Evolutionary conservation across 169 alveolate genomes (phyloP).

Genomic region (Eimeria acervulina): DNA sequence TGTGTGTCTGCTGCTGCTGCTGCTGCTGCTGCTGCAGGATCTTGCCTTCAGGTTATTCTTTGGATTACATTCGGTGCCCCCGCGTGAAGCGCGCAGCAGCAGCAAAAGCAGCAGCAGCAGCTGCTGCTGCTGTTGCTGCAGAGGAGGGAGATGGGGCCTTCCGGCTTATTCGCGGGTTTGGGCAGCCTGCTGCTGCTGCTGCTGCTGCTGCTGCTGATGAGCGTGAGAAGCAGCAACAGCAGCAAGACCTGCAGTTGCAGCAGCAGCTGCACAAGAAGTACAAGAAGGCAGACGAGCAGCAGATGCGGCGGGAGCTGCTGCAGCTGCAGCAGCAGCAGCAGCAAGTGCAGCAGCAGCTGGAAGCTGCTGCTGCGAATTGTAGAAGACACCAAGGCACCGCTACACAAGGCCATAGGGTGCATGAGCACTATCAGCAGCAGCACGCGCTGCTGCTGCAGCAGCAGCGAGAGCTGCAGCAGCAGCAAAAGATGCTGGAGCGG

Average conservation of each 20-base stretch:
- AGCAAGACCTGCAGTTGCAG: conserved; percentile 27
- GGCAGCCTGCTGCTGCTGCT: conserved; percentile 28
- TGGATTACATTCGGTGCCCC: conserved; percentile 30
- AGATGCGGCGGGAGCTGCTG: conserved; percentile 35
- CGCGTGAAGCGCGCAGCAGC: conserved; percentile 57
- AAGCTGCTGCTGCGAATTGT: neutral
- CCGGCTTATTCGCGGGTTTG: neutral
- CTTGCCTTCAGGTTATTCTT: neutral
- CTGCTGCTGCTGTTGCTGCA: conserved; percentile 33
- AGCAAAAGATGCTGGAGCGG: neutral
- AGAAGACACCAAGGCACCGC: neutral
- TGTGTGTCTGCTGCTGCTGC: conserved; percentile 15
- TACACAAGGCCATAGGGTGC: neutral
- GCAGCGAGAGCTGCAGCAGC: neutral
- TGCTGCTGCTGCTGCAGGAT: conserved; percentile 8
- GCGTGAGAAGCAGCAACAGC: neutral
- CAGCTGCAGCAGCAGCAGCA: conserved; percentile 71
- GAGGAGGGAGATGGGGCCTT: conserved; percentile 21
- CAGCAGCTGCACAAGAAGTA: conserved; percentile 28
- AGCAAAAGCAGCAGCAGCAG: conserved; percentile 13
- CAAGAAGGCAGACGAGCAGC: neutral
- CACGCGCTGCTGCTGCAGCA: neutral
- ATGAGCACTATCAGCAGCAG: conserved; percentile 20
- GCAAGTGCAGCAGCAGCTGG: neutral
- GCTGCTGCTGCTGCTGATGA: neutral